Evolutionary conservation across 371 early-diverging fungal species (phyloP).

Genomic region (Actinomortierella wolfii): DNA sequence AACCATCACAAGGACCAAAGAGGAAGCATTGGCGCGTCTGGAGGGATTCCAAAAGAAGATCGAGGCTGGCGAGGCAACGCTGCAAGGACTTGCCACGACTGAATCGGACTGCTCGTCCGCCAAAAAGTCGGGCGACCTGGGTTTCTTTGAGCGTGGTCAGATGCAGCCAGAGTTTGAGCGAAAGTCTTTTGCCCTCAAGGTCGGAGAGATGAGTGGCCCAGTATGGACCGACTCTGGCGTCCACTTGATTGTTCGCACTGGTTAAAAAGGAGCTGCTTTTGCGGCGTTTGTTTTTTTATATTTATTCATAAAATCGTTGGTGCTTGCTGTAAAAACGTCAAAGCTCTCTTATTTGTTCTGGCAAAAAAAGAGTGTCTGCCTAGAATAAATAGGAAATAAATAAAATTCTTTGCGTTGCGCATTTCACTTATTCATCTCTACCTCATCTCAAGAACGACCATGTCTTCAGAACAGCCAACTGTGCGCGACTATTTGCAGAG

Average conservation of each 20-base stretch:
- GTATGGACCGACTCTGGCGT: constrained; percentile 94
- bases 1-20: constrained; percentile 83
- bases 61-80: constrained; percentile 57
- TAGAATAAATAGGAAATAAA: no score
- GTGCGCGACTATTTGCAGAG: no score
- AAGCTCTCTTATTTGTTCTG: no score
- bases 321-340: no score
- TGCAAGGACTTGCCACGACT: constrained; percentile 73
- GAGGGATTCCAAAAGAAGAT: constrained; percentile 62
- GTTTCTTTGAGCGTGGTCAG: constrained; percentile 81
- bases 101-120: constrained; percentile 92
- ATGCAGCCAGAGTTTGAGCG: constrained; percentile 91
- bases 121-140: constrained; percentile 88
- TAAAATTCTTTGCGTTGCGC: no score
- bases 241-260: constrained; percentile 91
- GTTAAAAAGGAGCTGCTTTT: no score
- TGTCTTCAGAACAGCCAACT: no score
- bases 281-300: not conserved
- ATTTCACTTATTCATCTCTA: no score
- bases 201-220: constrained; percentile 83
- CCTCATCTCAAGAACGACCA: no score
- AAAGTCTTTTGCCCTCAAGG: constrained; percentile 84
- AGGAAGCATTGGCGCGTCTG: constrained; percentile 82
- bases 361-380: no score
- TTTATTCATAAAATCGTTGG: no score